Evolutionary conservation across 306 rosid species (phyloP).

Genomic region (Vigna reflexopilosa): DNA sequence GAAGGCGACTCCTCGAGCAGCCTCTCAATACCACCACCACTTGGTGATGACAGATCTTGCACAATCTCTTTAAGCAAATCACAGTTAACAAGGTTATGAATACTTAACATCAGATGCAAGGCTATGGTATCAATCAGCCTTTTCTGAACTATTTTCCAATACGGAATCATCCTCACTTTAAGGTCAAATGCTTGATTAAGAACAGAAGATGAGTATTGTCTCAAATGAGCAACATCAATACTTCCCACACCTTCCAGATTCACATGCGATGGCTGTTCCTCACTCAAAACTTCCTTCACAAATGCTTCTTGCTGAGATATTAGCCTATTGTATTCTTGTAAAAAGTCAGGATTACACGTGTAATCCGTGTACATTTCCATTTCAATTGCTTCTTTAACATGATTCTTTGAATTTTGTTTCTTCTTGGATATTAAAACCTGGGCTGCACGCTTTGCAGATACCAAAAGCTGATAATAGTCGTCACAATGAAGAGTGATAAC

Average conservation of each 20-base stretch:
- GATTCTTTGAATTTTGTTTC: conserved; percentile 39
- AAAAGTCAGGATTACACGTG: conserved; percentile 54
- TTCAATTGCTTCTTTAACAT: conserved; percentile 49
- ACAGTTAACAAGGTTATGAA: conserved; percentile 44
- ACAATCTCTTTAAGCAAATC: conserved; percentile 55
- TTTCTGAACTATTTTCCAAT: conserved; percentile 62
- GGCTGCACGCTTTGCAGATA: conserved; percentile 29
- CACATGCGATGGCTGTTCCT: neutral
- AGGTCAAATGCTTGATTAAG: conserved; percentile 58
- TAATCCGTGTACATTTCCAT: conserved; percentile 64
- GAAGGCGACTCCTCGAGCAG: conserved; percentile 60
- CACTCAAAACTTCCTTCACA: neutral
- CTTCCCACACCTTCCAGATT: conserved; percentile 50
- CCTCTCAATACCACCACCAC: conserved; percentile 54
- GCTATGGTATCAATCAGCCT: conserved; percentile 58
- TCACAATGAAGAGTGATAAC: conserved; percentile 45
- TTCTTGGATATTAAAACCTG: conserved; percentile 40
- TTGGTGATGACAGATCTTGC: conserved; percentile 32
- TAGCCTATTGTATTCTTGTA: conserved; percentile 41
- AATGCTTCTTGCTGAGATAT: conserved; percentile 44
- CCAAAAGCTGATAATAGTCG: conserved; percentile 54
- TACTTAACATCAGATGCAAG: conserved; percentile 47
- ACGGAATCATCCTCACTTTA: conserved; percentile 57
- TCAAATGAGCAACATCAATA: conserved; percentile 42
- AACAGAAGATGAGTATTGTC: neutral